Base-by-base conservation (phyloP, 106 monocot species). In the Dioscorea zingiberensis region DNA sequence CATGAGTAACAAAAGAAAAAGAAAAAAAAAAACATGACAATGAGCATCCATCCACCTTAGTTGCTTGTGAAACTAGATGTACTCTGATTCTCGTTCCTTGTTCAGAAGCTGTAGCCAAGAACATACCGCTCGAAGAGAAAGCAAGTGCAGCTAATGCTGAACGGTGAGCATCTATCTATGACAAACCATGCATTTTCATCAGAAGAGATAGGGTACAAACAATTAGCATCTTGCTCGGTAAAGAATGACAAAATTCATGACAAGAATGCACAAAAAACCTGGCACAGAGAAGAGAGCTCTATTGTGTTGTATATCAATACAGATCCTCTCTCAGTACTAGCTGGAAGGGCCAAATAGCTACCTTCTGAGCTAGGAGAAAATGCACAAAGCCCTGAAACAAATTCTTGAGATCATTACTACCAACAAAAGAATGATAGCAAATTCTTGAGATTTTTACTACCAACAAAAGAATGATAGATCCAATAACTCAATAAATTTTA, bases 11-110 rank as follows among this genome's bases (percentile, higher is more conserved):
- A 60, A 51, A 62, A 61, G 18, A 51, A 25, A n/a, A n/a, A n/a
- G n/a, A n/a, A n/a, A n/a, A n/a, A 5, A 27, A 63, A 14, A 64
- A 18, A 54, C 21, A 3, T 22, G 1, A 16, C 0, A 59, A 13
- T 22, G 18, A 66, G 14, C 21, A 29, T 28, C 44, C 12, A 16
- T 19, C 21, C 19, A 91, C 95, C 83, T 97, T 85, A 27, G 95
- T 91, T 62, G 91, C 83, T 81, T 97, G 88, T 21, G 88, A 85
- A 72, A 97, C 95, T n/a, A 91, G 81, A 71, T 88, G 91, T 24
- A 97, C 95, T 74, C 91, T 87, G 44, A 97, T 76, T 58, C 91
- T 73, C 64, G 95, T 97, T 71, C 95, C 95, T 64, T 97, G 87
- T 47, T 91, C 91, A 51, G 91, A 97, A 32, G 95, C 91, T 62